Percentiles rank a stretch among this genome's conserved stretches.
Evolutionary conservation across 306 rosid species (phyloP).

Genomic region (Myrica gale): DNA sequence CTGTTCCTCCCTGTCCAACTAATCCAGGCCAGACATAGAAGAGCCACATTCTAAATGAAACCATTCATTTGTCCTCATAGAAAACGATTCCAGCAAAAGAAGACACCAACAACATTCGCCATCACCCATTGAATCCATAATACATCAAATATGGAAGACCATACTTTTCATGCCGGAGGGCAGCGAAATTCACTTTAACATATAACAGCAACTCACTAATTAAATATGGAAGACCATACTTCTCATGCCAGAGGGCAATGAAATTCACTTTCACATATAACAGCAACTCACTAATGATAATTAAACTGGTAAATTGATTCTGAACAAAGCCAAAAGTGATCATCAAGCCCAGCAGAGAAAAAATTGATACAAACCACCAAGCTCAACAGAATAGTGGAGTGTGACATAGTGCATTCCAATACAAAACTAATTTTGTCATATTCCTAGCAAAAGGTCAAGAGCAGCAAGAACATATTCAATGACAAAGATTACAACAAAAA

Average conservation of each 20-base stretch:
- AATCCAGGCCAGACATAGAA: neutral
- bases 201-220: neutral
- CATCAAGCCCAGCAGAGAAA: conserved; percentile 21
- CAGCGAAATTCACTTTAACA: neutral
- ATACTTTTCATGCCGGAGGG: too few relatives aligned
- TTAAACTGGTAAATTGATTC: neutral
- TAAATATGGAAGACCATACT: too few relatives aligned
- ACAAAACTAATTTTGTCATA: neutral
- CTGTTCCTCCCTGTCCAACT: neutral
- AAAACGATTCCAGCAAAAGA: neutral
- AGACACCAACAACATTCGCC: neutral
- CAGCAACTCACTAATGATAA: neutral
- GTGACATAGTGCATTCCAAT: neutral
- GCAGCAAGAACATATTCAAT: neutral
- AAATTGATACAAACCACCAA: conserved; percentile 17
- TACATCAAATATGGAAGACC: neutral
- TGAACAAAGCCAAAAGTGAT: neutral
- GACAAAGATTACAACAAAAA: neutral
- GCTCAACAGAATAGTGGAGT: conserved; percentile 5
- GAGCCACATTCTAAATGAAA: neutral
- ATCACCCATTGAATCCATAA: neutral
- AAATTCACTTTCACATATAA: neutral
- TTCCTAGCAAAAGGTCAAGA: neutral
- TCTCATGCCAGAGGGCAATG: too few relatives aligned
- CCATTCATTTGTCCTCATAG: neutral